phyloP scores from a whole-genome alignment of 768 basidiomycete genomes.

The Lentinula boryana region DNA sequence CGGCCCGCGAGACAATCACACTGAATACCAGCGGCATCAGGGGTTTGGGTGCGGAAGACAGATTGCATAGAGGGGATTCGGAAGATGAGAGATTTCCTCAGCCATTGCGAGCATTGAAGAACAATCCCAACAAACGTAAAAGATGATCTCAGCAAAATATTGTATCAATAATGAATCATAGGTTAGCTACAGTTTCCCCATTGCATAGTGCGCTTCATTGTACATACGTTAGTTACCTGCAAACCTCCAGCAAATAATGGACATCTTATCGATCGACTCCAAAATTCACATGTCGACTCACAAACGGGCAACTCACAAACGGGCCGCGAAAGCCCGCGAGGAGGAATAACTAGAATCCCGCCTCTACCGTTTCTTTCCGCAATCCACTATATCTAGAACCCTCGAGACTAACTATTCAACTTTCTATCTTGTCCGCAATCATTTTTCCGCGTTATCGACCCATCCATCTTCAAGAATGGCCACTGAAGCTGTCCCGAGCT shows the following conservation, averaged over 20 bases:
- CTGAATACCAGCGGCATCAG: slow-evolving; percentile 47
- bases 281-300: background rate
- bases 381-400: background rate
- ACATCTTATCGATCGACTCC: slow-evolving; percentile 8
- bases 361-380: background rate
- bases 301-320: background rate
- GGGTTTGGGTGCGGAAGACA: slow-evolving; percentile 24
- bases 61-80: slow-evolving; percentile 20
- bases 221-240: background rate
- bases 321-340: background rate
- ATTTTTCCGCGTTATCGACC: slow-evolving; percentile 1
- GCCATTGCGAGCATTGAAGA: slow-evolving; percentile 64
- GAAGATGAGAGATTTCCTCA: slow-evolving; percentile 68
- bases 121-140: slow-evolving; percentile 51
- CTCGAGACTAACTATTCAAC: background rate
- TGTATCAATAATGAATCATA: slow-evolving; percentile 12
- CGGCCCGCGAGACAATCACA: slow-evolving; percentile 26
- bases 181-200: background rate
- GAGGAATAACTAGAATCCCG: slow-evolving; percentile 8
- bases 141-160: slow-evolving; percentile 32
- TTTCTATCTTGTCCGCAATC: slow-evolving; percentile 16
- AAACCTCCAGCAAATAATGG: too few species aligned
- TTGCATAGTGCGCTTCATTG: slow-evolving; percentile 2
- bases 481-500: slow-evolving; percentile 66
- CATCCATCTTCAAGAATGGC: slow-evolving; percentile 24